These are phyloP conservation scores for Penicillium roqueforti DNA, from an alignment of 495 filamentous ascomycete genomes.

Conservation along the genomic window DNA sequence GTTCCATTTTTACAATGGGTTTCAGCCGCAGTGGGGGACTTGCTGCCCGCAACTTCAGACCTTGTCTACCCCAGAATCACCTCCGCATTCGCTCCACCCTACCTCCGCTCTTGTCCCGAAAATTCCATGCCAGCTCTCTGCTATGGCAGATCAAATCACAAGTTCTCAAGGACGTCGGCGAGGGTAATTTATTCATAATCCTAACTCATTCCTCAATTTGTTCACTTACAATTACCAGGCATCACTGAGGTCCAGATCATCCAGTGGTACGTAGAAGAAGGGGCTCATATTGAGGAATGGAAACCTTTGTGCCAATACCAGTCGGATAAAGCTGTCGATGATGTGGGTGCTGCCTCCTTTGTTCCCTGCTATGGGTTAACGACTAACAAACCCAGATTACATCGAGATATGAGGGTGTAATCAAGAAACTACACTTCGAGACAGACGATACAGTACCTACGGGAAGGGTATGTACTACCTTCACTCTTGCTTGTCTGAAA, in stretches of 20 bases:
- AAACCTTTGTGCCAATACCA: slow-evolving; percentile 97
- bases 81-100: slow-evolving; percentile 29
- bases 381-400: slow-evolving; percentile 61
- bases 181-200: slow-evolving; percentile 56
- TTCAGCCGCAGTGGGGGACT: slow-evolving; percentile 29
- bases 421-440: slow-evolving; percentile 94
- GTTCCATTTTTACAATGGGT: slow-evolving; percentile 28
- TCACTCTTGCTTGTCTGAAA: neutral
- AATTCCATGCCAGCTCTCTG: slow-evolving; percentile 58
- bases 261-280: slow-evolving; percentile 98
- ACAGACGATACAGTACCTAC: slow-evolving; percentile 94
- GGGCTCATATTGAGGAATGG: slow-evolving; percentile 95
- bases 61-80: slow-evolving; percentile 26
- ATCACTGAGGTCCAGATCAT: slow-evolving; percentile 98
- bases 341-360: slow-evolving; percentile 45
- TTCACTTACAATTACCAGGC: slow-evolving; percentile 47
- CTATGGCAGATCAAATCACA: slow-evolving; percentile 74
- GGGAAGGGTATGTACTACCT: slow-evolving; percentile 53
- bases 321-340: slow-evolving; percentile 96
- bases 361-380: neutral
- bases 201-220: slow-evolving; percentile 7
- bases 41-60: slow-evolving; percentile 25
- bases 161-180: slow-evolving; percentile 90
- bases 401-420: slow-evolving; percentile 87
- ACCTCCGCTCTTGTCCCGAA: slow-evolving; percentile 27